Percentiles rank a stretch among this genome's conserved stretches.
Evolutionary conservation across 495 filamentous ascomycete genomes (phyloP).

Genomic region (Wilcoxina mikolae): DNA sequence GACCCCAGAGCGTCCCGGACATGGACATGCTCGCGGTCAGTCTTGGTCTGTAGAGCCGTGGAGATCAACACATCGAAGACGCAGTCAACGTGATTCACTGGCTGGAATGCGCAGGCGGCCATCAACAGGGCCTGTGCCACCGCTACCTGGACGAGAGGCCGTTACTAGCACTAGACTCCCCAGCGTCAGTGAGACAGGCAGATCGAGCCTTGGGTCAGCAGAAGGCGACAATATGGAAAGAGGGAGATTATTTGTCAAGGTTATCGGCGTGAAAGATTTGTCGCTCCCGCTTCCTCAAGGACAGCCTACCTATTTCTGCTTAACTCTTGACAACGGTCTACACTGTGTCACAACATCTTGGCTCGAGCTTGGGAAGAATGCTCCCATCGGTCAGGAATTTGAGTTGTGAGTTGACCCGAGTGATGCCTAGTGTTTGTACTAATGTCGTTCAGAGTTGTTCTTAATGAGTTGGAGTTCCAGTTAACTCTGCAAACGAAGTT

Average conservation of each 20-base stretch:
- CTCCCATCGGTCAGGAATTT: conserved; percentile 95
- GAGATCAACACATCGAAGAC: conserved; percentile 62
- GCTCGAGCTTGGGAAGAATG: conserved; percentile 81
- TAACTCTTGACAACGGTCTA: conserved; percentile 91
- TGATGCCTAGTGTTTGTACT: not conserved
- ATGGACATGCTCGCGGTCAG: conserved; percentile 55
- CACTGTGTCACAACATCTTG: conserved; percentile 95
- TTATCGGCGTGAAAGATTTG: conserved; percentile 87
- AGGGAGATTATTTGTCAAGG: conserved; percentile 92
- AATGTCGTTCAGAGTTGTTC: conserved; percentile 47
- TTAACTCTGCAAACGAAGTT: conserved; percentile 91
- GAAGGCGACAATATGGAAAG: conserved; percentile 69
- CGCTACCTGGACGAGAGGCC: conserved; percentile 76
- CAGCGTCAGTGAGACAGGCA: conserved; percentile 31
- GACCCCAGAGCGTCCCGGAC: conserved; percentile 53
- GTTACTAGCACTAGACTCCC: conserved; percentile 40
- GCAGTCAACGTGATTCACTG: conserved; percentile 44
- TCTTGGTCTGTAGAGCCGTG: conserved; percentile 94
- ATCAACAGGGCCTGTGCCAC: conserved; percentile 55
- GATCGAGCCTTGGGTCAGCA: conserved; percentile 37
- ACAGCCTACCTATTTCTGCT: conserved; percentile 79
- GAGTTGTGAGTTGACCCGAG: conserved; percentile 43
- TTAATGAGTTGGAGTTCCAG: conserved; percentile 93
- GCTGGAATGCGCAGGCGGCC: conserved; percentile 37
- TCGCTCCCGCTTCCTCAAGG: conserved; percentile 82